A percentile compares a stretch with the other conserved stretches of the same genome.
These are phyloP conservation scores for Leishmania lainsoni DNA, from an alignment of 208 protist species.

Conservation along the genomic window DNA sequence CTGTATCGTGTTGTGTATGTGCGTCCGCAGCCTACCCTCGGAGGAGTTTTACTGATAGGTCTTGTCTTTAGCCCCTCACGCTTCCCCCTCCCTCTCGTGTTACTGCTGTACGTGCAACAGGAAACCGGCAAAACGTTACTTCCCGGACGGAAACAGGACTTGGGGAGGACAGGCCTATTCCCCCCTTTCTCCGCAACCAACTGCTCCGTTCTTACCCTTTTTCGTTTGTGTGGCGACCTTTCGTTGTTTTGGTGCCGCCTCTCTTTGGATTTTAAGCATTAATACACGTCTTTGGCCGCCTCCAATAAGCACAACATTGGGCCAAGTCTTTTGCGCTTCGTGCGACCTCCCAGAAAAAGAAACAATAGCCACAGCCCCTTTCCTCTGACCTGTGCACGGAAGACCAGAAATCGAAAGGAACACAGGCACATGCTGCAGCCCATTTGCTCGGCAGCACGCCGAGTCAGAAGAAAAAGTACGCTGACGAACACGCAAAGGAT, in stretches of 20 bases:
- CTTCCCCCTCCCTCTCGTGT: no score
- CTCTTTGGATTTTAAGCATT: neutral
- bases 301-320: neutral
- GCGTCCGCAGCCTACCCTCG: neutral
- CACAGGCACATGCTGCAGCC: no score
- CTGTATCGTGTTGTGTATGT: neutral
- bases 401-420: neutral
- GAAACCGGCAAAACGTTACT: neutral
- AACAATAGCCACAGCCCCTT: neutral
- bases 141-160: neutral
- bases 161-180: no score
- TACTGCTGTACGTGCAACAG: neutral
- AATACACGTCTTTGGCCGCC: no score
- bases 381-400: neutral
- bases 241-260: neutral
- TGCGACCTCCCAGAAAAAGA: neutral
- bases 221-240: neutral
- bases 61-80: neutral
- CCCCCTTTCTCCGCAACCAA: neutral
- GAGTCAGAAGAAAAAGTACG: no score
- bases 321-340: neutral
- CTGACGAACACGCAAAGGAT: neutral
- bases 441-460: no score
- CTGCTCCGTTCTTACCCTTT: neutral
- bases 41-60: neutral